These are phyloP conservation scores for Leccinum arenicola DNA, from an alignment of 768 basidiomycete species.

Conservation along the genomic window DNA sequence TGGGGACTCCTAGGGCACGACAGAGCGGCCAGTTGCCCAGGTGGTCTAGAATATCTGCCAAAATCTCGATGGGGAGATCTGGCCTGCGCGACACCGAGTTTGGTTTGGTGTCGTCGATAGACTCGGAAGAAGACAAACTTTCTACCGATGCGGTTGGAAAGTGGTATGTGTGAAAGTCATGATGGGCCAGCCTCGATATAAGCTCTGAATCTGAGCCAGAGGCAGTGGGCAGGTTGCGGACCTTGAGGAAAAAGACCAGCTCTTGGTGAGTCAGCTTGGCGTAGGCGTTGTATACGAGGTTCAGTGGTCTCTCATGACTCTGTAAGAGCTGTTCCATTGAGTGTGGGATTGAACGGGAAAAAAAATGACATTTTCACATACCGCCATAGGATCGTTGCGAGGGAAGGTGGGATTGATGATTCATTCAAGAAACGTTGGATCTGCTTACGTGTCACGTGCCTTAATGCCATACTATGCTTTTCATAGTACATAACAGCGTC, in stretches of 20 bases:
- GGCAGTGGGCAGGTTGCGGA: conserved; percentile 59
- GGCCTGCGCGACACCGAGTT: conserved; percentile 36
- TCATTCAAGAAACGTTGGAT: background rate
- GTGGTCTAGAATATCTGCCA: conserved; percentile 75
- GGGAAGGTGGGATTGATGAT: background rate
- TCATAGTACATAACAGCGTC: too few species aligned
- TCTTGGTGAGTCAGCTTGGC: conserved; percentile 63
- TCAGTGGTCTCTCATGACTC: conserved; percentile 29
- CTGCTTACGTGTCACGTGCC: background rate
- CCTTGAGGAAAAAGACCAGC: conserved; percentile 71
- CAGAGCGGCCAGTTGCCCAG: conserved; percentile 84
- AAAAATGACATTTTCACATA: conserved; percentile 25
- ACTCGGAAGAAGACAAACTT: conserved; percentile 24
- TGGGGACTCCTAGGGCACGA: conserved; percentile 72
- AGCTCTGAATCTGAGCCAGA: conserved; percentile 62
- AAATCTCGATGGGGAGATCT: conserved; percentile 72
- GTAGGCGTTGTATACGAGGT: conserved; percentile 66
- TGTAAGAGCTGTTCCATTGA: conserved; percentile 14
- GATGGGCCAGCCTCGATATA: conserved; percentile 66
- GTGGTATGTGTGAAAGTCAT: conserved; percentile 73
- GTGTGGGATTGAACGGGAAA: conserved; percentile 12
- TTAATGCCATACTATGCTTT: background rate
- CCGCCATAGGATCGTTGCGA: conserved; percentile 36
- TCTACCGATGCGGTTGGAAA: conserved; percentile 39
- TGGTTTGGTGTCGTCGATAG: conserved; percentile 20